phyloP scores from a whole-genome alignment of 2,329 filamentous ascomycete species.

The Cytospora mali region DNA sequence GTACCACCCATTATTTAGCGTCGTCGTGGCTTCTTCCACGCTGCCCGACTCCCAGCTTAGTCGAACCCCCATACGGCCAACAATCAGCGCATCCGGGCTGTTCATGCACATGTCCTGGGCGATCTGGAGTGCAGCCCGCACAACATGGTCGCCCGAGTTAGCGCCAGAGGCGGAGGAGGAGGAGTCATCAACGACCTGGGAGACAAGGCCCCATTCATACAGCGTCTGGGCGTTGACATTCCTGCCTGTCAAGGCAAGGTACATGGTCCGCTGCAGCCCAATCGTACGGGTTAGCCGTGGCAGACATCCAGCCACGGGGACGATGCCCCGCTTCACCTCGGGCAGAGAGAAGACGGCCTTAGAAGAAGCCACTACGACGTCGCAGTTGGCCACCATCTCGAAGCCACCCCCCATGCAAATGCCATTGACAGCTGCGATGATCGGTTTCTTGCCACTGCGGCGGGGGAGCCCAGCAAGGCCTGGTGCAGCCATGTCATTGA shows the following conservation, averaged over 20 bases:
- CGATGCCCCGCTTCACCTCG: slow-evolving; percentile 71
- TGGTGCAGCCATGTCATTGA: slow-evolving; percentile 41
- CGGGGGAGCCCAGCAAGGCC: slow-evolving; percentile 67
- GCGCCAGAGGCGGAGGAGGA: neutral
- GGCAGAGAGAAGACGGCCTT: slow-evolving; percentile 67
- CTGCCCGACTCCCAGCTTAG: slow-evolving; percentile 66
- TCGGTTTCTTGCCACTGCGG: slow-evolving; percentile 70
- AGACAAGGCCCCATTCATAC: slow-evolving; percentile 68
- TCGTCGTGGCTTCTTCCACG: slow-evolving; percentile 33
- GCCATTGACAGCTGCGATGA: slow-evolving; percentile 76
- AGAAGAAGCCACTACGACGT: slow-evolving; percentile 65
- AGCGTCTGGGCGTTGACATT: slow-evolving; percentile 62
- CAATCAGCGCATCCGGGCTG: slow-evolving; percentile 76
- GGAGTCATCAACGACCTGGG: slow-evolving; percentile 54
- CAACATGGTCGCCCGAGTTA: slow-evolving; percentile 44
- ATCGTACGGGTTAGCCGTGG: slow-evolving; percentile 67
- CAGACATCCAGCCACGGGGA: slow-evolving; percentile 70
- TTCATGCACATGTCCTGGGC: slow-evolving; percentile 57
- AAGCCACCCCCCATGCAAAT: slow-evolving; percentile 72
- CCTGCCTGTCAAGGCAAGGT: slow-evolving; percentile 71
- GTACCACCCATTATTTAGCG: slow-evolving; percentile 32
- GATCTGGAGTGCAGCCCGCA: slow-evolving; percentile 57
- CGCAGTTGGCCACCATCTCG: slow-evolving; percentile 72
- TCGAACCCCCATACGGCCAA: slow-evolving; percentile 69
- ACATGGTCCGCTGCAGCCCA: slow-evolving; percentile 70